Evolutionary conservation across 495 filamentous ascomycete species (phyloP), one percentile per base, ranked within the genome.

Genomic region (Xylaria sp.): DNA sequence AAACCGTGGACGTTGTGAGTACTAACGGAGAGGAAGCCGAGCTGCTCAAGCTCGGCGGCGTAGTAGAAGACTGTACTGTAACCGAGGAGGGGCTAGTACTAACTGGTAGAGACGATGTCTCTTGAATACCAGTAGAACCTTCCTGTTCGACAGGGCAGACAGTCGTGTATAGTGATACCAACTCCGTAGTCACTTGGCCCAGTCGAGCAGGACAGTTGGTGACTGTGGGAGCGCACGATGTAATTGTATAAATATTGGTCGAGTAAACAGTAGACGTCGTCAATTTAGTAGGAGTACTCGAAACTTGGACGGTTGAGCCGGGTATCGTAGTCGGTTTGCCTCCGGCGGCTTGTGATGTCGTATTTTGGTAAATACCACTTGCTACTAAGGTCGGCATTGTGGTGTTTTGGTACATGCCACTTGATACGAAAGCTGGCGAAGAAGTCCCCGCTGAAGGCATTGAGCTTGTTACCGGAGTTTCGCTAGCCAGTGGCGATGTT

Each of bases 221-320:
- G n/a, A 91, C 85, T 8, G 79, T 84, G 1, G 89, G 77, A 9
- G 84, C 83, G 76, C 88, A 91, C 68, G 84, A 85, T 4, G 86
- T 88, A 74, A 90, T 81, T 7, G 90, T 90, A 68, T 86, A 80
- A 73, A 84, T 81, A 64, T 82, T 85, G 12, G 89, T 92, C 19
- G 83, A 79, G 77, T 85, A 90, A 21, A 90, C 81, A 52, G 90
- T 90, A 11, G 88, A 90, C 33, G 85, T 88, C 63, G 87, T 89
- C 40, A 80, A 82, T 46, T 79, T 41, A 43, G 66, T 65, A 5
- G 46, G 59, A 26, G 68, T 66, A 58, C 61, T 86, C 17, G 80
- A 74, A 0, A 84, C 80, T 19, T 76, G 76, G 37, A 81, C 69
- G 9, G 68, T 31, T 24, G 31, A 15, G 53, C 67, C 63, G 63